phyloP scores from a whole-genome alignment of 2,329 filamentous ascomycete species.

The Fusarium longipes region DNA sequence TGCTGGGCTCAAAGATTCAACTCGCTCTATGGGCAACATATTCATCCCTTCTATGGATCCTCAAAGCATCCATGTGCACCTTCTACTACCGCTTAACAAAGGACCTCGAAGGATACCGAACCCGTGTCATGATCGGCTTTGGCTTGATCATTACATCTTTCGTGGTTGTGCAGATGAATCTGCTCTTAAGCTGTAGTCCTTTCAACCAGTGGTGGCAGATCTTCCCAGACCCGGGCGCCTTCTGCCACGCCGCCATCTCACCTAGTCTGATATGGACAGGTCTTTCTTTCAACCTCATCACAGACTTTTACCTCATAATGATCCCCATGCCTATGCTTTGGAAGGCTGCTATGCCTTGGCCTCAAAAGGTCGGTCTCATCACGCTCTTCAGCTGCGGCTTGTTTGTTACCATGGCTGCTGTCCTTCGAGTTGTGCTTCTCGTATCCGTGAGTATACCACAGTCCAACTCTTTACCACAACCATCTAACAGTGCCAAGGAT shows the following conservation, averaged over 20 bases:
- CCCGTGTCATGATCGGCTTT: slow-evolving; percentile 63
- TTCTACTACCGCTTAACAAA: slow-evolving; percentile 67
- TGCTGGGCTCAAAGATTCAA: slow-evolving; percentile 67
- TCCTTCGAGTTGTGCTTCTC: slow-evolving; percentile 50
- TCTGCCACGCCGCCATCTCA: slow-evolving; percentile 63
- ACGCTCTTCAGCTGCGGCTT: slow-evolving; percentile 55
- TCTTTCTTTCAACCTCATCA: slow-evolving; percentile 63
- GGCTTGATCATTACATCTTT: slow-evolving; percentile 61
- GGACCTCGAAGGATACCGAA: slow-evolving; percentile 55
- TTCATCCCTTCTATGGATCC: slow-evolving; percentile 62
- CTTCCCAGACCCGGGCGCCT: slow-evolving; percentile 63
- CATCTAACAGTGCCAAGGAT: slow-evolving; percentile 47
- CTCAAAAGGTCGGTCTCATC: slow-evolving; percentile 54
- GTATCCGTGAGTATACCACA: slow-evolving; percentile 39
- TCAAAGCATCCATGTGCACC: slow-evolving; percentile 67
- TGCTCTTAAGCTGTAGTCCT: slow-evolving; percentile 64
- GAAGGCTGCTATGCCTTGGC: slow-evolving; percentile 50
- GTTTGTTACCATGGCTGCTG: slow-evolving; percentile 55
- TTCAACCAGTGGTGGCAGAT: slow-evolving; percentile 69
- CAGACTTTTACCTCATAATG: slow-evolving; percentile 68
- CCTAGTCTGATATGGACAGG: slow-evolving; percentile 63
- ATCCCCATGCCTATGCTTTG: slow-evolving; percentile 67
- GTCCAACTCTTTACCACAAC: no score
- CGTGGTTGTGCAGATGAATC: slow-evolving; percentile 59
- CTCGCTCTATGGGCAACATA: slow-evolving; percentile 67